Percentiles rank a stretch among this genome's conserved stretches.
Evolutionary conservation across 2,329 filamentous ascomycete genomes (phyloP).

Genomic region (Fonsecaea pedrosoi): DNA sequence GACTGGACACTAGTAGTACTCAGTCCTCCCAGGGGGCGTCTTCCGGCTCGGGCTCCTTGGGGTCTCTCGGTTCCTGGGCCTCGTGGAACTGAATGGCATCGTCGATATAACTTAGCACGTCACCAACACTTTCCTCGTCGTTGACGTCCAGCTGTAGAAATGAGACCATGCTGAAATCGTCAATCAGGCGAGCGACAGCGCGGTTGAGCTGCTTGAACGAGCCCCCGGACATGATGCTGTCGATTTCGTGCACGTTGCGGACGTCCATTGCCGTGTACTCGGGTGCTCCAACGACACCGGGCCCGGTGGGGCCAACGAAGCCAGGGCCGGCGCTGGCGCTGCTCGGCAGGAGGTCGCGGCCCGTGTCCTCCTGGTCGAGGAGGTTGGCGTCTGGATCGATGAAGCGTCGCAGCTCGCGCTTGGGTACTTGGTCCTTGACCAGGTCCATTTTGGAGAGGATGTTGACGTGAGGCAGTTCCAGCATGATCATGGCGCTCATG

Average conservation of each 20-base stretch:
- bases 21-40: slow-evolving; percentile 59
- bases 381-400: slow-evolving; percentile 83
- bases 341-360: slow-evolving; percentile 51
- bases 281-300: not conserved
- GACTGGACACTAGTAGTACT: slow-evolving; percentile 18
- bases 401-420: slow-evolving; percentile 88
- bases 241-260: slow-evolving; percentile 62
- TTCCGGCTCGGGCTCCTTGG: slow-evolving; percentile 66
- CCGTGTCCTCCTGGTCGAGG: slow-evolving; percentile 77
- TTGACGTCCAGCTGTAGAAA: slow-evolving; percentile 89
- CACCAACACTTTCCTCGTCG: slow-evolving; percentile 87
- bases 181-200: slow-evolving; percentile 88
- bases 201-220: slow-evolving; percentile 84
- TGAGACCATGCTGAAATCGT: slow-evolving; percentile 97
- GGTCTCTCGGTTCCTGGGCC: slow-evolving; percentile 87
- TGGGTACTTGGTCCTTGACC: slow-evolving; percentile 84
- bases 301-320: not conserved
- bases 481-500: slow-evolving; percentile 99
- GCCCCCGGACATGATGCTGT: slow-evolving; percentile 77
- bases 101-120: slow-evolving; percentile 88
- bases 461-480: slow-evolving; percentile 96
- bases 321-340: not conserved
- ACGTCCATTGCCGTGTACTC: slow-evolving; percentile 58
- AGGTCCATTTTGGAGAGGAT: slow-evolving; percentile 98
- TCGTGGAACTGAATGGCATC: slow-evolving; percentile 94